Evolutionary conservation across 1,139 yeast species (phyloP).

Genomic region (Debaryomyces sp.): DNA sequence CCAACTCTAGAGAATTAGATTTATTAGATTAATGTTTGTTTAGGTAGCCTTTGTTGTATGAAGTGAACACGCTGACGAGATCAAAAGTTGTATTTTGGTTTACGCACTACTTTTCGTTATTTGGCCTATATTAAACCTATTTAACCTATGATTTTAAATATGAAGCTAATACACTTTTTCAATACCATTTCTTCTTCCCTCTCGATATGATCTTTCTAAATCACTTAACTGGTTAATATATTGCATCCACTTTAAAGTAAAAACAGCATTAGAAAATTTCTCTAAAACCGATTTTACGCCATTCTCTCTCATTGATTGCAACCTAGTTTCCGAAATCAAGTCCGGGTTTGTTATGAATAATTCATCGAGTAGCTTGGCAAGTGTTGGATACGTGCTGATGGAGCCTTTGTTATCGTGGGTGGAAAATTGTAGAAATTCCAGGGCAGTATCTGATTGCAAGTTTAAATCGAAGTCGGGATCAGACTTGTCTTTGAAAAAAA

Average conservation of each 20-base stretch:
- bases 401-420: constrained; percentile 13
- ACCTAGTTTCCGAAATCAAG: constrained; percentile 36
- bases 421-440: constrained; percentile 20
- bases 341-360: constrained; percentile 45
- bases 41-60: constrained; percentile 7
- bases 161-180: constrained; percentile 38
- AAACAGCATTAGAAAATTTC: constrained; percentile 70
- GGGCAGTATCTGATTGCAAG: constrained; percentile 15
- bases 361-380: constrained; percentile 37
- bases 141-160: not conserved
- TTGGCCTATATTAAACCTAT: not conserved
- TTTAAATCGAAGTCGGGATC: constrained; percentile 63
- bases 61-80: constrained; percentile 28
- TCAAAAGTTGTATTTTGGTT: constrained; percentile 6
- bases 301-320: constrained; percentile 48
- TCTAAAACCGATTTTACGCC: constrained; percentile 55
- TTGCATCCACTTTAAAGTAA: constrained; percentile 61
- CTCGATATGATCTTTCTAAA: constrained; percentile 44
- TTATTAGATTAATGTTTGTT: constrained; percentile 7
- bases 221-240: constrained; percentile 39
- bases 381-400: constrained; percentile 38
- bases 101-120: constrained; percentile 9
- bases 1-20: constrained; percentile 8
- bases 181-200: constrained; percentile 36
- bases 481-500: constrained; percentile 62